phyloP scores from a whole-genome alignment of 257 asterid genomes.

The Solanum ossicruentum region DNA sequence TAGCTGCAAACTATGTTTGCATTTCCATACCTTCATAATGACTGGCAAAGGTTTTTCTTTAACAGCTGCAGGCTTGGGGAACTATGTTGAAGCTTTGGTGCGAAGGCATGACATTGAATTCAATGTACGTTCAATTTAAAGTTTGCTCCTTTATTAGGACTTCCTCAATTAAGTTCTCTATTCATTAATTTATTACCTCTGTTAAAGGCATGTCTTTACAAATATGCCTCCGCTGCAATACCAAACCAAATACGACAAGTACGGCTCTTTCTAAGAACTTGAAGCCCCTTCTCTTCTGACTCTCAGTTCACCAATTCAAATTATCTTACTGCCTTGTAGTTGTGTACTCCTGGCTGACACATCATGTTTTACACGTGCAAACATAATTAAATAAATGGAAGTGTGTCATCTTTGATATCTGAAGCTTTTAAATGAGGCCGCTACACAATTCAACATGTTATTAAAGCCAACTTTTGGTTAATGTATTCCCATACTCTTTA shows the following conservation, averaged over 20 bases:
- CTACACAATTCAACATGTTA: not conserved
- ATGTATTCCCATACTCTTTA: not conserved
- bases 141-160: not conserved
- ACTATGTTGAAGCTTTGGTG: constrained; percentile 92
- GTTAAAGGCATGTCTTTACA: not conserved
- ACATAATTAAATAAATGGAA: not conserved
- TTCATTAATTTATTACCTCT: not conserved
- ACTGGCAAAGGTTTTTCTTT: constrained; percentile 5
- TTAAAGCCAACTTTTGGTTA: not conserved
- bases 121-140: constrained; percentile 34
- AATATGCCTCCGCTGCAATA: not conserved
- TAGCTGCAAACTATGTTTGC: not conserved
- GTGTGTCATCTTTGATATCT: not conserved
- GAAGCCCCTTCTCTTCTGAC: not conserved
- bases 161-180: not conserved
- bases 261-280: no score
- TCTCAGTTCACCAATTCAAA: not conserved
- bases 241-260: no score
- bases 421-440: not conserved
- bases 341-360: not conserved
- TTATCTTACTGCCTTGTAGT: not conserved
- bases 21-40: not conserved
- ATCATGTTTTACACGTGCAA: not conserved
- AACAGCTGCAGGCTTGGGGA: constrained; percentile 93
- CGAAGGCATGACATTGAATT: constrained; percentile 87